These are phyloP conservation scores for Rhizophagus sp. DNA, from an alignment of 192 early-diverging fungal genomes.

Conservation along the genomic window DNA sequence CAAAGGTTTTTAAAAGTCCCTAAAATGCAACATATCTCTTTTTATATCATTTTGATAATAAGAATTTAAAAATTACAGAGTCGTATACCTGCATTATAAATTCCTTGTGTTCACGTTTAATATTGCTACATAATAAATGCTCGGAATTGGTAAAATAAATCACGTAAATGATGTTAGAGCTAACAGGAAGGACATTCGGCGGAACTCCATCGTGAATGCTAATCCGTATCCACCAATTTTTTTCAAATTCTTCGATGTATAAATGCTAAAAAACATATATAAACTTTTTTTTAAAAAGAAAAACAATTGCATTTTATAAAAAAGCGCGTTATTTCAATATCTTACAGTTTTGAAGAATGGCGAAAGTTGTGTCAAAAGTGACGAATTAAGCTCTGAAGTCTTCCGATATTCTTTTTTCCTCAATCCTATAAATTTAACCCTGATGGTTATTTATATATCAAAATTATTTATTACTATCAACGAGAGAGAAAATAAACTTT, in stretches of 20 bases:
- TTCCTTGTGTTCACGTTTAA: conserved; percentile 42
- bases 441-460: not conserved
- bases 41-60: not conserved
- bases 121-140: conserved; percentile 37
- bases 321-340: not conserved
- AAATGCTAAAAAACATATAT: conserved; percentile 31
- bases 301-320: too few species aligned
- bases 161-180: conserved; percentile 39
- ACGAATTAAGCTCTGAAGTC: conserved; percentile 31
- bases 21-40: not conserved
- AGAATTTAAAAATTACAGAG: not conserved
- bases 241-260: conserved; percentile 26
- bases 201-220: conserved; percentile 45
- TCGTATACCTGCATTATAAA: conserved; percentile 43
- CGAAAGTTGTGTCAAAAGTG: conserved; percentile 30
- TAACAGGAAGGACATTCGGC: conserved; percentile 37
- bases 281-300: not conserved
- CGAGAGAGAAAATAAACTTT: too few species aligned
- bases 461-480: not conserved
- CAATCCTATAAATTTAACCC: not conserved
- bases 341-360: conserved; percentile 45
- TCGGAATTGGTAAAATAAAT: conserved; percentile 47
- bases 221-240: conserved; percentile 49
- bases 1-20: conserved; percentile 41
- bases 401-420: not conserved